A percentile compares a stretch with the other conserved stretches of the same genome.
Conservation (phyloP, 768 basidiomycete species). For the Boletus rubropictus region DNA sequence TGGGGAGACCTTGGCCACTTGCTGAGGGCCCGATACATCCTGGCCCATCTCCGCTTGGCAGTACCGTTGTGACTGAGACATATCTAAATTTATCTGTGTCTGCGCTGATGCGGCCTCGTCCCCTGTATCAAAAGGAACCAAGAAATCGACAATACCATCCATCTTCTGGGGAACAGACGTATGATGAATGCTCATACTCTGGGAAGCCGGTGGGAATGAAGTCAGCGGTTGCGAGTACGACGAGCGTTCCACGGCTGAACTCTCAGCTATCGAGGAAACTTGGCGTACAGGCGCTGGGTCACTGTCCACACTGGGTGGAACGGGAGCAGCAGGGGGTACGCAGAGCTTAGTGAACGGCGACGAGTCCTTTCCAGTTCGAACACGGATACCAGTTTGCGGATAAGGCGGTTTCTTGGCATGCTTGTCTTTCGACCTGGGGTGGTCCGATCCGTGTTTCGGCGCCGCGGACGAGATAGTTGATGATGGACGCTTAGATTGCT, state of each 20-base stretch:
- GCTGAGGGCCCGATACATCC: constrained; percentile 6
- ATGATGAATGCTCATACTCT: constrained; percentile 1
- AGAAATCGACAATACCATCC: constrained; percentile 19
- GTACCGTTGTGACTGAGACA: constrained; percentile 15
- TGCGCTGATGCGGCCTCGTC: constrained; percentile 15
- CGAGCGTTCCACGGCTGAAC: constrained; percentile 9
- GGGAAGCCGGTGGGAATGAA: constrained; percentile 9
- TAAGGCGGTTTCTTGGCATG: constrained; percentile 38
- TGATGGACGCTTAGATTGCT: constrained; percentile 11
- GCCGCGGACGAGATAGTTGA: constrained; percentile 2
- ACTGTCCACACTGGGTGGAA: constrained; percentile 10
- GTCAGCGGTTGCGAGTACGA: constrained; percentile 11
- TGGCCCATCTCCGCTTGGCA: constrained; percentile 10
- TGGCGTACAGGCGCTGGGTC: constrained; percentile 9
- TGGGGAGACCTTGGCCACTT: constrained; percentile 7
- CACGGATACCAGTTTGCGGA: constrained; percentile 44
- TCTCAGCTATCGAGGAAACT: constrained; percentile 10
- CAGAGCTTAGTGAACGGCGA: constrained; percentile 18
- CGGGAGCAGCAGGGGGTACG: constrained; percentile 2
- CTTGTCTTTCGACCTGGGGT: constrained; percentile 35
- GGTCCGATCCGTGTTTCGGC: constrained; percentile 14
- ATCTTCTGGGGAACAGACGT: constrained; percentile 11
- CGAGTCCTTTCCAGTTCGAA: constrained; percentile 36
- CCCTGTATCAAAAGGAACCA: constrained; percentile 19
- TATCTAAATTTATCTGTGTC: constrained; percentile 11